phyloP scores from a whole-genome alignment of 2,329 filamentous ascomycete genomes.

The Colletotrichum brevisporum region DNA sequence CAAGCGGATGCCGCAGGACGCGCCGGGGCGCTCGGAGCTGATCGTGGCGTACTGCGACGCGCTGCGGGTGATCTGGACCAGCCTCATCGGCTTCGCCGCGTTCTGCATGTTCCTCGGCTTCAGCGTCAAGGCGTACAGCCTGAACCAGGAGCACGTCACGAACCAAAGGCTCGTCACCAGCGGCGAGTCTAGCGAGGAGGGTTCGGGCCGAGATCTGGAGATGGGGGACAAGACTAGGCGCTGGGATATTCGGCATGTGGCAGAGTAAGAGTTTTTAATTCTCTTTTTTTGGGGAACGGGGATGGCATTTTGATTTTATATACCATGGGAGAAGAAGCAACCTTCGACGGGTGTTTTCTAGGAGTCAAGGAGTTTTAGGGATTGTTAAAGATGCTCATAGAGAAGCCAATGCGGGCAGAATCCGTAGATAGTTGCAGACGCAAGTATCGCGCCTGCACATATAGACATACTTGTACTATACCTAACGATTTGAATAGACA shows the following conservation, averaged over 20 bases:
- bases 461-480: too few species aligned
- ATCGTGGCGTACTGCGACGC: slow-evolving; percentile 51
- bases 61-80: slow-evolving; percentile 51
- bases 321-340: neutral
- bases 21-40: slow-evolving; percentile 40
- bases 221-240: neutral
- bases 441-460: too few species aligned
- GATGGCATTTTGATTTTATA: neutral
- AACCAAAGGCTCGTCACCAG: slow-evolving; percentile 44
- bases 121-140: slow-evolving; percentile 47
- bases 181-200: slow-evolving; percentile 28
- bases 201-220: slow-evolving; percentile 12
- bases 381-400: too few species aligned
- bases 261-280: too few species aligned
- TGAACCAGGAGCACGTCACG: slow-evolving; percentile 51
- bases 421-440: too few species aligned
- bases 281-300: too few species aligned
- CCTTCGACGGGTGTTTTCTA: neutral
- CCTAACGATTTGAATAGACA: too few species aligned
- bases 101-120: slow-evolving; percentile 49
- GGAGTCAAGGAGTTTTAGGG: neutral
- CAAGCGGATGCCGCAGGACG: slow-evolving; percentile 58
- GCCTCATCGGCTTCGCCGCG: slow-evolving; percentile 49
- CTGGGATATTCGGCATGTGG: neutral
- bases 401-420: too few species aligned